A percentile compares a stretch with the other conserved stretches of the same genome.
Evolutionary conservation across 192 early-diverging fungal genomes (phyloP).

Genomic region (Entomortierella lignicola): DNA sequence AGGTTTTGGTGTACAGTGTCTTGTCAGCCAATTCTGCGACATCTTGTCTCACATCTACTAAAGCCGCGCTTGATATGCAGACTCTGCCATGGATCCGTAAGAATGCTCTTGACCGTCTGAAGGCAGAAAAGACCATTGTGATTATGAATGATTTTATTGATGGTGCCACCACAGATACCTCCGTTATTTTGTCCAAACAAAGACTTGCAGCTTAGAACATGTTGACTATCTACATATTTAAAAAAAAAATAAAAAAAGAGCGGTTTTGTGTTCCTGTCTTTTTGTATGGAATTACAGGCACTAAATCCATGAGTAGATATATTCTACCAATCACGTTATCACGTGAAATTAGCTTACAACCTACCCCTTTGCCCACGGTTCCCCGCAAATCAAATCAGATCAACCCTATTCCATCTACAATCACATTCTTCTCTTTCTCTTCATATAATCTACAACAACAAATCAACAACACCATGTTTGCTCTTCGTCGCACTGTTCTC

Average conservation of each 20-base stretch:
- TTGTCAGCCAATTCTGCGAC: conserved; percentile 16
- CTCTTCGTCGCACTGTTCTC: conserved; percentile 47
- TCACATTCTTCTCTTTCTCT: conserved; percentile 4
- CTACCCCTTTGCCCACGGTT: conserved; percentile 1
- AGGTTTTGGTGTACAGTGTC: conserved; percentile 32
- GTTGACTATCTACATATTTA: no score
- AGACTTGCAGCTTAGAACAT: no score
- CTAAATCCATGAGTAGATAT: no score
- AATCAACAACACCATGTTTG: conserved; percentile 27
- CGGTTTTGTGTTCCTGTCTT: neutral
- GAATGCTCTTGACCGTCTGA: conserved; percentile 29
- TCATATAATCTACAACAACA: neutral
- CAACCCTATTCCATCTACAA: conserved; percentile 8
- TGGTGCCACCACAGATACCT: conserved; percentile 28
- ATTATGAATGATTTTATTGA: conserved; percentile 43
- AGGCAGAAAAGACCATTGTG: conserved; percentile 27
- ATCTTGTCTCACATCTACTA: conserved; percentile 37
- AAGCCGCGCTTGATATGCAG: conserved; percentile 23
- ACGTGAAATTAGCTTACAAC: neutral
- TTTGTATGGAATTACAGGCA: neutral
- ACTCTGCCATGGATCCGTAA: conserved; percentile 40
- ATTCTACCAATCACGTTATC: no score
- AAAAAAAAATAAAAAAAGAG: neutral
- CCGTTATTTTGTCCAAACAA: conserved; percentile 12
- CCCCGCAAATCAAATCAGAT: conserved; percentile 6